Evolutionary conservation across 768 basidiomycete genomes (phyloP), one percentile per base, ranked within the genome.

Genomic region (Trametes punicea): DNA sequence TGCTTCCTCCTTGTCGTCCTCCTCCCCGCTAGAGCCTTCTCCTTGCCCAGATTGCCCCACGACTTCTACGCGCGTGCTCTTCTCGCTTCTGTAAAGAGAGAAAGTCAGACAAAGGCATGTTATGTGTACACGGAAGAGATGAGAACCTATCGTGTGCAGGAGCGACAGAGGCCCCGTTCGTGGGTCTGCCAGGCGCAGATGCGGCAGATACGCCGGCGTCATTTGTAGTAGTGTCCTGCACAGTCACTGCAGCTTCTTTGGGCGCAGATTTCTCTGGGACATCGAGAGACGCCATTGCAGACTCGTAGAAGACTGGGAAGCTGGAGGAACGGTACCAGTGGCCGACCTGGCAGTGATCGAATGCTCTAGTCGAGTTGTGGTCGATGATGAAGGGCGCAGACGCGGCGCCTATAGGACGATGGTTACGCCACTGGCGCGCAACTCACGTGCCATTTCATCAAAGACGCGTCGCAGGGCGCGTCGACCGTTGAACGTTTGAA

Each of bases 1-100:
- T 8, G 63, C 65, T 15, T 49, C 62, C 18, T 67, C 67, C 6
- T 68, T 84, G 18, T 69, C 85, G 2, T 79, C 83, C 45, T 84
- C 82, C 23, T 83, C 76, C 21, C 69, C 80, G 34, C 80, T 83
- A 0, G 74, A 74, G 51, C 30, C 46, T 9, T 58, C 51, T 16
- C 36, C 53, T n/a, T 34, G 40, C 18, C 23, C 56, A 4, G 45
- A 40, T 4, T 46, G 53, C 11, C 40, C 50, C 6, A 60, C 49
- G n/a, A 55, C 81, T 73, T 52, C 73, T 73, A 36, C 76, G 64
- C 39, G 65, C 69, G 55, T 69, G 62, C 15, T 62, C 55, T 63
- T 64, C 50, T 31, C 56, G 2, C 63, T 64, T n/a, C n/a, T n/a
- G n/a, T n/a, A n/a, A n/a, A n/a, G n/a, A n/a, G n/a, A n/a, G n/a